Base-by-base conservation (phyloP, 192 early-diverging fungal genomes). In the Spizellomyces punctatus region DNA sequence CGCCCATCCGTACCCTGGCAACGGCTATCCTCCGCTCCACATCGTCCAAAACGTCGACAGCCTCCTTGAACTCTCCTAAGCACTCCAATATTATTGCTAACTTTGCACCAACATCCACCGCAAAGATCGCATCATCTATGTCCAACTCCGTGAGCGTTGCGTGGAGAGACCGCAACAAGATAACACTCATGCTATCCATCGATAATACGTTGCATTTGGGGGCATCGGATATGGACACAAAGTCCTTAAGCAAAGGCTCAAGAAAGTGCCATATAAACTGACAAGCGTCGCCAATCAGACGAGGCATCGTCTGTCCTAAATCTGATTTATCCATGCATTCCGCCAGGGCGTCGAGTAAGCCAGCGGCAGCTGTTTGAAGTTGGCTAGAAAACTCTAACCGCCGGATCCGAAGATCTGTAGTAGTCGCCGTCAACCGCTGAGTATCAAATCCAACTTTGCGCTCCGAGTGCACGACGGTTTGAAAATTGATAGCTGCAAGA, bases 391-490 rank as follows among this genome's bases (percentile, higher is more conserved):
- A 46, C 60, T 66, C 66, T 17, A 81, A 63, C 14, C 73, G 60
- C 43, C 64, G 54, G 14, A 16, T 36, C 43, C 46, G 46, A 10
- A 78, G 42, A 46, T 78, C 76, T 21, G 44, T 43, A 0, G 65
- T 49, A 17, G 69, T 45, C 12, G 22, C 63, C 5, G 9, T 58
- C 12, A 54, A 19, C 17, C 17, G 12, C 17, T 19, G 14, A 54
- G 50, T 54, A n/a, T 67, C 71, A 57, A 82, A 82, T 10, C 67
- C 50, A 5, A 82, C 78, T 67, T 75, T 76, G 1, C 81, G 63
- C 55, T 79, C 81, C 6, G 76, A 41, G 47, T 77, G 75, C 44
- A 67, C 52, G 6, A 82, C 65, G 44, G 75, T 79, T 16, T 72
- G 72, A 52, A 82, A 82, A 45, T 77, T 71, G 46, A 77, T 72